Evolutionary conservation across 192 early-diverging fungal genomes (phyloP).

Genomic region (Pecoramyces ruminantium): DNA sequence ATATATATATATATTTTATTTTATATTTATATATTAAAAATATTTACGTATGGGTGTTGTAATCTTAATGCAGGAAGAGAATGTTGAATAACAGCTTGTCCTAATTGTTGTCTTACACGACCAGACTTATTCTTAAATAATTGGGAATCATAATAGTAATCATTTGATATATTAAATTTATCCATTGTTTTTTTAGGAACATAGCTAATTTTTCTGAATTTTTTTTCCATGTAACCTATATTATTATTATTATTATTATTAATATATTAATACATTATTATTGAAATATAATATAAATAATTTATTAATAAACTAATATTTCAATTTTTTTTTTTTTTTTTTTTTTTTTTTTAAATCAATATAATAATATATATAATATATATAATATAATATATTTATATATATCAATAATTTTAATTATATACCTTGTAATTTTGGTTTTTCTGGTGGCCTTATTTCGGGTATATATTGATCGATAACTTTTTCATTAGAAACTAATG

Average conservation of each 20-base stretch:
- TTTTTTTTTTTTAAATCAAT: too few species aligned
- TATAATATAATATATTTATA: background rate
- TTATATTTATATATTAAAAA: background rate
- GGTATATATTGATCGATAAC: constrained; percentile 10
- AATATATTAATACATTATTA: too few species aligned
- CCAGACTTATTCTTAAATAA: constrained; percentile 40
- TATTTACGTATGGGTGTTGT: constrained; percentile 48
- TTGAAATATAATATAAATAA: too few species aligned
- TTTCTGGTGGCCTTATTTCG: background rate
- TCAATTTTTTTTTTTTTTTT: too few species aligned
- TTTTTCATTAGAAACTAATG: constrained; percentile 11
- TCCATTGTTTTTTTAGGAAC: constrained; percentile 19
- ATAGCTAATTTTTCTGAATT: constrained; percentile 1
- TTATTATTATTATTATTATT: too few species aligned
- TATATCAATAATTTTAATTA: background rate
- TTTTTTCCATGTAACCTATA: background rate
- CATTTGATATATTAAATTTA: constrained; percentile 76
- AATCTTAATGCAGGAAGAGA: constrained; percentile 70
- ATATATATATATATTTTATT: too few species aligned
- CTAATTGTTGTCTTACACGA: constrained; percentile 73
- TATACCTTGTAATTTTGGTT: background rate
- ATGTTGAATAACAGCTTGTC: constrained; percentile 69
- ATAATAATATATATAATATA: background rate
- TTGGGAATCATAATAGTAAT: constrained; percentile 63
- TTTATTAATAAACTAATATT: too few species aligned